Base-by-base conservation (phyloP, 148 eudicot genomes). In the Fagopyrum tataricum region DNA sequence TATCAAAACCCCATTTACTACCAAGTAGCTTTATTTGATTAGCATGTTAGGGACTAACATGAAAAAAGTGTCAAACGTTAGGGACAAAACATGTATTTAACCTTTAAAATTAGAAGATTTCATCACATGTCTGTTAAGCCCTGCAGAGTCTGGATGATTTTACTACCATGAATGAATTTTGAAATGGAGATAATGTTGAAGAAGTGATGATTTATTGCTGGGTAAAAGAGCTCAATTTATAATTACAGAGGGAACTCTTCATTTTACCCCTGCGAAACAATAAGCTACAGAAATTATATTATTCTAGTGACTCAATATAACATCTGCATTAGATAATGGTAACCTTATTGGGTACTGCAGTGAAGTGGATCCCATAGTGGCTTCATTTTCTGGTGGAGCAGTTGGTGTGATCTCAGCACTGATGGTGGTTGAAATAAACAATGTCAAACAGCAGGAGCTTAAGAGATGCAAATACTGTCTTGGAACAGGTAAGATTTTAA, bases 321-420 rank as follows among this genome's bases (percentile, higher is more conserved):
- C 37, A 31, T 31, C 37, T 31, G 37, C 37, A 31, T 31, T 31
- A 31, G 37, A 31, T 31, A 3, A 31, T 3, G 2, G 37, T 31
- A 31, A 31, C 37, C 37, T 74, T 69, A 7, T 23, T 81, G 77
- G 43, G 73, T 71, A 69, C 72, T 87, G 76, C 80, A 93, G 98
- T 75, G 80, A 87, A 75, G 98, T 93, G 79, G 98, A 93, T 84
- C 97, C 98, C 49, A 93, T 93, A 24, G 98, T 93, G 81, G 98
- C 98, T 78, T 93, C 98, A 61, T 93, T 93, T 86, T 89, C 98
- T 26, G 98, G 98, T 40, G 98, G 98, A 59, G 98, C 98, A 72
- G 97, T 93, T 77, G 98, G 98, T 67, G 98, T 93, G 74, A 91
- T 93, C 72, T 93, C 98, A 70, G 97, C 98, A 49, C 77, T 93